Evolutionary conservation across 2,329 filamentous ascomycete genomes (phyloP).

Genomic region (Aspergillus sp.): DNA sequence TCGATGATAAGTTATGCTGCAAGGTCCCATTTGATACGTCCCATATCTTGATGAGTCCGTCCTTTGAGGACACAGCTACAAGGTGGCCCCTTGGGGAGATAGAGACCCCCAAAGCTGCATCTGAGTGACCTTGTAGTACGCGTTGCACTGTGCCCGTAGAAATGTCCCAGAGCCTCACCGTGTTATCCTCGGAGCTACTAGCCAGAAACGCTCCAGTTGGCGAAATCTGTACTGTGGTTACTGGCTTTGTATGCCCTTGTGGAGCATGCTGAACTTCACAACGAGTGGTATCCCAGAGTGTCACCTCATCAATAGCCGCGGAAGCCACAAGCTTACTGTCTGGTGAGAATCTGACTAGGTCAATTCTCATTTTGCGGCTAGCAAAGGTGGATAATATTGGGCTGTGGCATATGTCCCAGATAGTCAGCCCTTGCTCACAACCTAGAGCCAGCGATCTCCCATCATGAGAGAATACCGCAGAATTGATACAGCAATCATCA

Average conservation of each 20-base stretch:
- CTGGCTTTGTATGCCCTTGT: not conserved
- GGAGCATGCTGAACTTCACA: not conserved
- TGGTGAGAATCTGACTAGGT: not conserved
- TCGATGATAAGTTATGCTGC: not conserved
- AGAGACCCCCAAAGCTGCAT: fast-evolving
- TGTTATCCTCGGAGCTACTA: not conserved
- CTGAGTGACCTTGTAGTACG: not conserved
- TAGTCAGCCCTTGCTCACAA: no score
- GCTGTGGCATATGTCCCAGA: no score
- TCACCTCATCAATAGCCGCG: fast-evolving
- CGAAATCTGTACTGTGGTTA: fast-evolving
- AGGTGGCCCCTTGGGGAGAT: not conserved
- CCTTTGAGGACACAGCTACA: not conserved
- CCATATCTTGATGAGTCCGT: not conserved
- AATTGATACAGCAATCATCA: no score
- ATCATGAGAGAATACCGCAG: not conserved
- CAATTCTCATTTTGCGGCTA: no score
- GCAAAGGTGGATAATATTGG: no score
- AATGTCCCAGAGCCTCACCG: not conserved
- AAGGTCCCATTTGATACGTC: not conserved
- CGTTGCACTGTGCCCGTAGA: not conserved
- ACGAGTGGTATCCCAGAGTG: not conserved
- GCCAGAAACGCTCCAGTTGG: not conserved
- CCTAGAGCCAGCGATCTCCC: no score
- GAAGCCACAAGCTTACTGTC: not conserved